Conservation (phyloP, 257 asterid species). For the Ligustrum vulgare region DNA sequence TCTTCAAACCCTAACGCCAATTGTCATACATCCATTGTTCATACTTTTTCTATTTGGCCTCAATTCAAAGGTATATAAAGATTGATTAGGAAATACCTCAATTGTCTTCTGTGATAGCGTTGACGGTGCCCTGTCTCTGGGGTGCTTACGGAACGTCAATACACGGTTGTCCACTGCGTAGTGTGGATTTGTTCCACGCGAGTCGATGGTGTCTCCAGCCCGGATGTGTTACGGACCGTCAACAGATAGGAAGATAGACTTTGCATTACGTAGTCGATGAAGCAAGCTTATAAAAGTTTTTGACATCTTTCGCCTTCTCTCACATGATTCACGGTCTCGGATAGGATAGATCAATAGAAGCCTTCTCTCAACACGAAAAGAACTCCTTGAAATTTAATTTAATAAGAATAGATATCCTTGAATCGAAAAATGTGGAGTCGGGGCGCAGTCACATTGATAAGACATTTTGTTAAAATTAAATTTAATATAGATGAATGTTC, state of each 20-base stretch:
- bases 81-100: constrained; percentile 39
- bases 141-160: too few species aligned
- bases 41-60: neutral
- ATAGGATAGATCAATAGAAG: constrained; percentile 32
- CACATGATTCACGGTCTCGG: constrained; percentile 27
- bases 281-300: constrained; percentile 20
- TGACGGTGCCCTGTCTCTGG: too few species aligned
- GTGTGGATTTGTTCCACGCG: too few species aligned
- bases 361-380: constrained; percentile 29
- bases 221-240: too few species aligned
- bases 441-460: constrained; percentile 30
- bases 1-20: too few species aligned
- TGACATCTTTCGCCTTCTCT: constrained; percentile 27
- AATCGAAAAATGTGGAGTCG: constrained; percentile 36
- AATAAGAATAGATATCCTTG: constrained; percentile 37
- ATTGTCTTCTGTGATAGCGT: too few species aligned
- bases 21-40: too few species aligned
- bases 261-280: constrained; percentile 28
- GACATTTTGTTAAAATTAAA: too few species aligned
- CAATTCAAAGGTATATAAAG: constrained; percentile 5
- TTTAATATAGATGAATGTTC: too few species aligned
- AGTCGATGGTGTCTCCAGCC: too few species aligned
- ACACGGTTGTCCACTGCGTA: too few species aligned
- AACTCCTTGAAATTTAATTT: constrained; percentile 34
- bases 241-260: constrained; percentile 36